A percentile compares a stretch with the other conserved stretches of the same genome.
These are phyloP conservation scores for Elaeis guineensis DNA, from an alignment of 176 grass and related monocot species.

Conservation along the genomic window DNA sequence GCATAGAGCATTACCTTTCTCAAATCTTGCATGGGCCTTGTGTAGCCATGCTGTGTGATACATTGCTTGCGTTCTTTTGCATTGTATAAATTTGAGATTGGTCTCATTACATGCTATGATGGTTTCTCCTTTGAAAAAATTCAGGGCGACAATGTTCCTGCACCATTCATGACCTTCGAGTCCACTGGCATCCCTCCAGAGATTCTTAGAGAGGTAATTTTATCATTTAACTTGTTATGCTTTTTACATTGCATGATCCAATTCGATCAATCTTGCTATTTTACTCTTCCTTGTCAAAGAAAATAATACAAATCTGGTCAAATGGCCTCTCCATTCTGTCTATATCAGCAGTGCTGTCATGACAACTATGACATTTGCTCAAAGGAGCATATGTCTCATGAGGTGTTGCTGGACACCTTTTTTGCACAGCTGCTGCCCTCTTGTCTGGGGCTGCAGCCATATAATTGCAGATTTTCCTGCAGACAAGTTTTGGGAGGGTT, in stretches of 20 bases:
- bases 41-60: no score
- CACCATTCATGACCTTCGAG: slow-evolving; percentile 99
- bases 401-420: slow-evolving; percentile 29
- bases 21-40: no score
- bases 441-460: slow-evolving; percentile 44
- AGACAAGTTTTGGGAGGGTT: slow-evolving; percentile 63
- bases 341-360: slow-evolving; percentile 5
- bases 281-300: background rate
- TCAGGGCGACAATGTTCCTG: slow-evolving; percentile 85
- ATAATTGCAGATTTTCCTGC: slow-evolving; percentile 57
- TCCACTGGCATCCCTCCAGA: slow-evolving; percentile 88
- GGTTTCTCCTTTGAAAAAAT: no score
- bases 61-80: no score
- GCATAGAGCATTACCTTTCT: no score
- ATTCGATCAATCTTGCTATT: no score
- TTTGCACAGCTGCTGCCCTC: slow-evolving; percentile 32
- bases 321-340: background rate
- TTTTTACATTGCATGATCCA: no score
- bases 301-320: background rate
- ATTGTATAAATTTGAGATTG: no score
- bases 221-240: slow-evolving; percentile 10
- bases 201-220: slow-evolving; percentile 86
- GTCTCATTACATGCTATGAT: no score
- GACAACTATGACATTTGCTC: slow-evolving; percentile 18
- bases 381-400: slow-evolving; percentile 32